phyloP scores from a whole-genome alignment of 2,329 filamentous ascomycete species.

The Neurospora sp. region DNA sequence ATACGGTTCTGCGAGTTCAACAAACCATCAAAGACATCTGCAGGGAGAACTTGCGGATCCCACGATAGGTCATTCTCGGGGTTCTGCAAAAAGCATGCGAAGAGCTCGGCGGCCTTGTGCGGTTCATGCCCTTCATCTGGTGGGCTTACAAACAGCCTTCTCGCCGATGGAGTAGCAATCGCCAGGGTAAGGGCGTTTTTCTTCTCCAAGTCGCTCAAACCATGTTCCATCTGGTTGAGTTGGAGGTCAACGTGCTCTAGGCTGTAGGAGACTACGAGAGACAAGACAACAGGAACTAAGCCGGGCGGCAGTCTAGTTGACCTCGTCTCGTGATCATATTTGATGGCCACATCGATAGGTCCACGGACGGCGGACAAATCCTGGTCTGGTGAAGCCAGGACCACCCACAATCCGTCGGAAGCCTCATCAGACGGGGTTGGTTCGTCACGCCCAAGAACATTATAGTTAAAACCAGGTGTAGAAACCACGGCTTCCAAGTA shows the following conservation, averaged over 20 bases:
- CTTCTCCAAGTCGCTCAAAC: constrained; percentile 33
- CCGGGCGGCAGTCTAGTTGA: constrained; percentile 25
- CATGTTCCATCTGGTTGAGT: constrained; percentile 31
- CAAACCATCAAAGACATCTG: constrained; percentile 39
- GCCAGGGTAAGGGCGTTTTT: constrained; percentile 31
- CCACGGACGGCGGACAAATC: constrained; percentile 26
- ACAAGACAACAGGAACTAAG: constrained; percentile 34
- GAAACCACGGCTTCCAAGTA: constrained; percentile 42
- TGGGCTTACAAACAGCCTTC: constrained; percentile 31
- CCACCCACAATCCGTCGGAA: constrained; percentile 24
- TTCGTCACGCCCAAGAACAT: constrained; percentile 17
- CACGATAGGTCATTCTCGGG: constrained; percentile 32
- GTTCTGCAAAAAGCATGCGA: constrained; percentile 35
- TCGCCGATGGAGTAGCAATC: constrained; percentile 23
- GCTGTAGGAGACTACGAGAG: constrained; percentile 39
- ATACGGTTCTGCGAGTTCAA: constrained; percentile 29
- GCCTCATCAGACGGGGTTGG: constrained; percentile 5
- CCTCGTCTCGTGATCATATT: constrained; percentile 42
- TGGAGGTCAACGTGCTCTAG: constrained; percentile 46
- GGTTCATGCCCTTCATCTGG: constrained; percentile 31
- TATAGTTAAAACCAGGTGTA: constrained; percentile 25
- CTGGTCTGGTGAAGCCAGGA: constrained; percentile 32
- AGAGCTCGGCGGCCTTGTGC: constrained; percentile 36
- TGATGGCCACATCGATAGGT: constrained; percentile 41
- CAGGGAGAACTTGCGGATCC: constrained; percentile 37